phyloP scores from a whole-genome alignment of 352 stramenopile genomes.

The Pythium chondricola region DNA sequence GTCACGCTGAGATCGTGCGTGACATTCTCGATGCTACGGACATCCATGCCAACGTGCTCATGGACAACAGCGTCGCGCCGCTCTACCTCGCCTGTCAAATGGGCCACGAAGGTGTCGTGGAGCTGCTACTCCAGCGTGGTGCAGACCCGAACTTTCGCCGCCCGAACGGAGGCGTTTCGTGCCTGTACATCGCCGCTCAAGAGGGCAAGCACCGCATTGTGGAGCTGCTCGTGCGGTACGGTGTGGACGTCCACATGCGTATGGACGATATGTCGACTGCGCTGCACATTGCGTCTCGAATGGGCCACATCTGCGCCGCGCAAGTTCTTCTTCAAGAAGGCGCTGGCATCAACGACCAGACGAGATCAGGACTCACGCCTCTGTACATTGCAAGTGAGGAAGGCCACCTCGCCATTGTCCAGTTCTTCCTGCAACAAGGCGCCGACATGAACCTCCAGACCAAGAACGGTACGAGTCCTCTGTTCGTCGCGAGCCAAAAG shows the following conservation, averaged over 20 bases:
- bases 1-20: slow-evolving; percentile 52
- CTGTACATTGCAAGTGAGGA: slow-evolving; percentile 85
- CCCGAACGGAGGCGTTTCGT: slow-evolving; percentile 56
- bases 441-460: slow-evolving; percentile 34
- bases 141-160: slow-evolving; percentile 65
- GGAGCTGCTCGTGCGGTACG: slow-evolving; percentile 33
- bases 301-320: slow-evolving; percentile 59
- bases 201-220: slow-evolving; percentile 70
- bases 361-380: slow-evolving; percentile 66
- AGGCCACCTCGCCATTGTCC: slow-evolving; percentile 57
- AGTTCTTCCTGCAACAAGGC: slow-evolving; percentile 39
- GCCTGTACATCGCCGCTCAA: slow-evolving; percentile 80
- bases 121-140: slow-evolving; percentile 44
- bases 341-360: slow-evolving; percentile 60
- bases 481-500: slow-evolving; percentile 78
- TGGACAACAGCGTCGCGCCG: slow-evolving; percentile 75
- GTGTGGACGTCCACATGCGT: slow-evolving; percentile 49
- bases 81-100: slow-evolving; percentile 84
- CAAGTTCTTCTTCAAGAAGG: slow-evolving; percentile 43
- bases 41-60: slow-evolving; percentile 65
- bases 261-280: slow-evolving; percentile 77
- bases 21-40: slow-evolving; percentile 54
- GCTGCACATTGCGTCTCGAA: slow-evolving; percentile 76
- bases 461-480: slow-evolving; percentile 53
- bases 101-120: slow-evolving; percentile 58